Evolutionary conservation across 345 rosid genomes (phyloP).

Genomic region (Gossypium ekmanianum): DNA sequence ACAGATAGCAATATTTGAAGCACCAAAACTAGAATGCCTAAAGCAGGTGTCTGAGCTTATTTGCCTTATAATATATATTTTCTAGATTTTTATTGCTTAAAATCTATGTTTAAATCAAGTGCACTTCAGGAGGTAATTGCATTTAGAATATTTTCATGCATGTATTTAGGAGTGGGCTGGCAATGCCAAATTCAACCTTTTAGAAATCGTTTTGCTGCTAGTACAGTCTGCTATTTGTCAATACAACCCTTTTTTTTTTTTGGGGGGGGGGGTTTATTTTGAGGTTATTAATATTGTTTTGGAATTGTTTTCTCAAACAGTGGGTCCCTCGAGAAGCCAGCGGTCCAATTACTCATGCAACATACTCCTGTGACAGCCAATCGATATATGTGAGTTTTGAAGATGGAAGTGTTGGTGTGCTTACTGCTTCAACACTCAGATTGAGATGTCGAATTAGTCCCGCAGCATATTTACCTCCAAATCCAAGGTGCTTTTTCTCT

Average conservation of each 20-base stretch:
- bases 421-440: conserved; percentile 59
- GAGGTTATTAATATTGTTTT: conserved; percentile 5
- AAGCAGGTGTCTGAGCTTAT: conserved; percentile 46
- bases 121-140: background rate
- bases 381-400: conserved; percentile 71
- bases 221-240: background rate
- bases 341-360: conserved; percentile 72
- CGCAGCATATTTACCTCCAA: conserved; percentile 60
- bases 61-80: background rate
- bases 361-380: conserved; percentile 79
- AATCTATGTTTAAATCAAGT: background rate
- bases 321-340: conserved; percentile 61
- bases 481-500: conserved; percentile 51
- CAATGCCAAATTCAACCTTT: background rate
- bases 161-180: background rate
- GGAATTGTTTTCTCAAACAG: conserved; percentile 34
- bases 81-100: background rate
- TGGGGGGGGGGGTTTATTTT: background rate
- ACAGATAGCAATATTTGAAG: conserved; percentile 69
- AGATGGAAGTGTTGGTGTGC: conserved; percentile 66
- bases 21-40: conserved; percentile 60
- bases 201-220: background rate
- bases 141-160: background rate
- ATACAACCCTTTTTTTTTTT: background rate
- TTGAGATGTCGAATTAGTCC: conserved; percentile 78